phyloP scores from a whole-genome alignment of 805 yeast genomes.

The Tetrapisispora pingtungensis region DNA sequence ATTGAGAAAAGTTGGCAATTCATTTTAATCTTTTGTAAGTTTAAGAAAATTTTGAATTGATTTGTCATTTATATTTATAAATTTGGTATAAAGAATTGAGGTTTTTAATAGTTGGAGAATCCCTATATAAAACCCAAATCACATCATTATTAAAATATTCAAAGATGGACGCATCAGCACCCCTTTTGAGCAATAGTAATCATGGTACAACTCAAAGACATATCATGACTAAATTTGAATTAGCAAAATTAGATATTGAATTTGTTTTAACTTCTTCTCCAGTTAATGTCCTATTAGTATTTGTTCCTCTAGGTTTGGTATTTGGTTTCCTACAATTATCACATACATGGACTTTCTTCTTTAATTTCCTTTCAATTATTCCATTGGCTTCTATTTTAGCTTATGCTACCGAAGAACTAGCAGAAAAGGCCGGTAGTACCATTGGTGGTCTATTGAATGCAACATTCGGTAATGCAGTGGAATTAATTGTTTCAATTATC shows the following conservation, averaged over 20 bases:
- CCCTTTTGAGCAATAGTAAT: slow-evolving; percentile 5
- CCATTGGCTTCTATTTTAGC: slow-evolving; percentile 89
- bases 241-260: slow-evolving; percentile 14
- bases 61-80: no score
- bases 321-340: slow-evolving; percentile 54
- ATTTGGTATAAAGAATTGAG: no score
- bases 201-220: slow-evolving; percentile 1
- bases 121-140: no score
- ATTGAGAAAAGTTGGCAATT: no score
- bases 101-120: no score
- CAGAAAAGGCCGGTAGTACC: slow-evolving; percentile 83
- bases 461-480: slow-evolving; percentile 96
- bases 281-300: slow-evolving; percentile 63
- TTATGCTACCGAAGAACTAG: slow-evolving; percentile 85
- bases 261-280: slow-evolving; percentile 46
- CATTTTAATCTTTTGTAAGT: no score
- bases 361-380: slow-evolving; percentile 82
- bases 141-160: background rate
- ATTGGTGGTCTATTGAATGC: slow-evolving; percentile 92
- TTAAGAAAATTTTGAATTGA: no score
- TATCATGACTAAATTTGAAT: slow-evolving; percentile 11
- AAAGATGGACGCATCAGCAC: slow-evolving; percentile 3
- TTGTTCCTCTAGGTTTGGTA: slow-evolving; percentile 83
- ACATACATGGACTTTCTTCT: slow-evolving; percentile 46
- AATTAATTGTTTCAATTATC: slow-evolving; percentile 84